Conservation (phyloP, 768 basidiomycete genomes). For the Coprinellus aureogranulatus region DNA sequence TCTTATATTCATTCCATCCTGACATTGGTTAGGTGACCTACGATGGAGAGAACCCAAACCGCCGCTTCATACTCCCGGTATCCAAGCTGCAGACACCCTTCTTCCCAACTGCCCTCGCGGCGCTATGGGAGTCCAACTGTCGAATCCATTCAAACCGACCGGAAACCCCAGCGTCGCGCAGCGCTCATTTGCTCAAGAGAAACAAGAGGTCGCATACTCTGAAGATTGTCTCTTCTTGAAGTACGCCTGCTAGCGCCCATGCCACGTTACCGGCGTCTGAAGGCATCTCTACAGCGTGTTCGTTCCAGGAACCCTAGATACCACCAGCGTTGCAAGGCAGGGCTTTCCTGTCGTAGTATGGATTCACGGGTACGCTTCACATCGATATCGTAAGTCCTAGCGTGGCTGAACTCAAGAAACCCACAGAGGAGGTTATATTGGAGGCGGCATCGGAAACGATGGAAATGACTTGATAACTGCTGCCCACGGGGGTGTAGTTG, state of each 20-base stretch:
- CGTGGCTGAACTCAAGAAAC: not conserved
- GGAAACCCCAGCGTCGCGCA: not conserved
- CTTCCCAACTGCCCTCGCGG: slow-evolving; percentile 4
- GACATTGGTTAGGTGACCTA: not conserved
- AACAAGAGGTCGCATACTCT: slow-evolving; percentile 12
- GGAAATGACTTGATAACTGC: slow-evolving; percentile 37
- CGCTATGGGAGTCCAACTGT: slow-evolving; percentile 5
- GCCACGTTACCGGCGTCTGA: not conserved
- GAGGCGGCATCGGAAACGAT: slow-evolving; percentile 22
- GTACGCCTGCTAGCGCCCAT: slow-evolving; percentile 14
- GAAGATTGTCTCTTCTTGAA: slow-evolving; percentile 44
- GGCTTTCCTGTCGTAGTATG: slow-evolving; percentile 39
- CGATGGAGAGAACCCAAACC: slow-evolving; percentile 10
- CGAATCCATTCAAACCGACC: slow-evolving; percentile 14
- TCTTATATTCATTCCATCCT: not conserved
- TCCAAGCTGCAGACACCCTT: slow-evolving; percentile 1
- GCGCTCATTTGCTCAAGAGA: not conserved
- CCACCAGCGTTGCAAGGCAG: slow-evolving; percentile 1
- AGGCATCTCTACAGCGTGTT: slow-evolving; percentile 27
- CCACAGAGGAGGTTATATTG: slow-evolving; percentile 33
- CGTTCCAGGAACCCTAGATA: slow-evolving; percentile 32
- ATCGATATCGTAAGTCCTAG: not conserved
- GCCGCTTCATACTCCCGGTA: not conserved
- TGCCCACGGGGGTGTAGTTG: slow-evolving; percentile 32
- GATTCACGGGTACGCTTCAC: slow-evolving; percentile 37